Evolutionary conservation across 768 basidiomycete genomes (phyloP).

Genomic region (Suillus alpinus): DNA sequence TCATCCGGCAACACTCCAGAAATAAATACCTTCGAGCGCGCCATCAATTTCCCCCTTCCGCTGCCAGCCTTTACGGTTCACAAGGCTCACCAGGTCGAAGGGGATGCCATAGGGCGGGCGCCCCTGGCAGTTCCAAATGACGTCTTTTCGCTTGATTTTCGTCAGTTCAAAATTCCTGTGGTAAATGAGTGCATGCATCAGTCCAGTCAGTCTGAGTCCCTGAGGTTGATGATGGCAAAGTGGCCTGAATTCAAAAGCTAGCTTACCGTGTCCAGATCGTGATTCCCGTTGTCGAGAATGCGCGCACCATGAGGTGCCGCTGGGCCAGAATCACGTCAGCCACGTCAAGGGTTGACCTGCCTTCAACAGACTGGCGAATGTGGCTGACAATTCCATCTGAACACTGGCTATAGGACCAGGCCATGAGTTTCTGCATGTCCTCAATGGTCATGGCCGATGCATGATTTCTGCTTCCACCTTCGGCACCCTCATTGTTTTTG

Average conservation of each 20-base stretch:
- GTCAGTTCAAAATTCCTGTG: conserved; percentile 30
- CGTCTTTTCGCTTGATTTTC: conserved; percentile 21
- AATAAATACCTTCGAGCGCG: not conserved
- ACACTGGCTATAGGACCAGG: conserved; percentile 24
- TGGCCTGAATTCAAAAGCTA: too few species aligned
- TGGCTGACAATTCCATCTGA: conserved; percentile 1
- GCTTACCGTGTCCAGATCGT: not conserved
- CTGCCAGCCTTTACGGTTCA: conserved; percentile 21
- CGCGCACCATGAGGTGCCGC: not conserved
- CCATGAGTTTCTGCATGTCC: conserved; percentile 27
- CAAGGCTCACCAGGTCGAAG: conserved; percentile 16
- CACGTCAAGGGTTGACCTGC: not conserved
- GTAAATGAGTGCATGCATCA: not conserved
- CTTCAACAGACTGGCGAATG: not conserved
- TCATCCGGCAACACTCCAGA: not conserved
- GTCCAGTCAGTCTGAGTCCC: conserved; percentile 4
- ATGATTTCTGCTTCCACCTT: conserved; percentile 11
- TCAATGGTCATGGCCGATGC: conserved; percentile 27
- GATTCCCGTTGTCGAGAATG: not conserved
- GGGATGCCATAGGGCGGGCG: conserved; percentile 14
- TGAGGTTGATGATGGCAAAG: not conserved
- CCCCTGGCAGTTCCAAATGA: conserved; percentile 12
- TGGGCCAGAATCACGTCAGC: not conserved
- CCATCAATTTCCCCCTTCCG: conserved; percentile 22
- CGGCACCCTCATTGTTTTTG: conserved; percentile 16